Evolutionary conservation across 768 basidiomycete genomes (phyloP), one percentile per base, ranked within the genome.

Genomic region (Xerocomellus amylosporus): DNA sequence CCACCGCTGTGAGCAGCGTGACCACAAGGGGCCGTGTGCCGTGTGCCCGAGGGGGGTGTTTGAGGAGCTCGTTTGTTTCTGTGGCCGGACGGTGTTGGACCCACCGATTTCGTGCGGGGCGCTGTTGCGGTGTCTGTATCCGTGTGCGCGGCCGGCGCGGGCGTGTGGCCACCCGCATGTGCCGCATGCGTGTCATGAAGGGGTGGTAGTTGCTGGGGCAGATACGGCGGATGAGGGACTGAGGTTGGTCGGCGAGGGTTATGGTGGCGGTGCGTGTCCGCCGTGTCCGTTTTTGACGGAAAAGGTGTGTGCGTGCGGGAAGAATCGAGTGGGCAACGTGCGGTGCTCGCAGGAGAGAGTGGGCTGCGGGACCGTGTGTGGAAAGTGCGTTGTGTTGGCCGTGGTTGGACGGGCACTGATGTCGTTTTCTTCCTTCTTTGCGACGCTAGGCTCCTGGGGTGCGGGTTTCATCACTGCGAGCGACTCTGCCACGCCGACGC

Each of bases 31-130:
- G 0, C 71, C 79, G 0, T 99, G 97, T 67, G 85, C 81, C 1
- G 79, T 86, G 20, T 99, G 97, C 71, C 74, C 96, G 47, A 80
- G 86, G 68, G 93, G 93, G 42, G 87, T 87, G 1, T 99, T 95
- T 62, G 94, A 98, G 39, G 97, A 99, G 84, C 73, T 94, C 51
- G 70, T 87, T 10, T 98, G 96, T 66, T 72, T 80, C 45, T 98
- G 96, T 68, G 89, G 88, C 0, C 79, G 84, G n/a, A 98, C 93
- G 2, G 79, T 91, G 15, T 73, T 94, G 20, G 87, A 93, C 33
- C 95, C 95, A 0, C 95, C 95, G 0, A 85, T 97, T 36, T 82
- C 87, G 0, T 98, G 96, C 61, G 93, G 91, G 15, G 94, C 89
- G 0, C 74, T 72, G 26, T 83, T 99, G 59, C 71, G 74, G 36